phyloP scores from a whole-genome alignment of 2,329 filamentous ascomycete genomes.

The Beauveria australis region DNA sequence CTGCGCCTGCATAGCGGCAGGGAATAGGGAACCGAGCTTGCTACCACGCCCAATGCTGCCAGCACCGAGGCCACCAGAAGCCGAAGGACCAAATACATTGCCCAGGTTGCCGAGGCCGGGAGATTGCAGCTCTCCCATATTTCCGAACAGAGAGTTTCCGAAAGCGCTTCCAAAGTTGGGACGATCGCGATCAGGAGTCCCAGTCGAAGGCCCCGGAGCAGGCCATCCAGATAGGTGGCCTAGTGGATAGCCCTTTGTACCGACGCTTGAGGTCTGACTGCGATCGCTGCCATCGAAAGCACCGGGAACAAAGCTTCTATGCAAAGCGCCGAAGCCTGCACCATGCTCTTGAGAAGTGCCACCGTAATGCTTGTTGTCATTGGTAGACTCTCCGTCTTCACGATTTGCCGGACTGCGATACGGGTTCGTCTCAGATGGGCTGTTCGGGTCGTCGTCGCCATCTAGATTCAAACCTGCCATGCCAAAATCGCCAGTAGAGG shows the following conservation, averaged over 20 bases:
- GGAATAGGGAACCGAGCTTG: slow-evolving; percentile 83
- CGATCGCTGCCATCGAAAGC: slow-evolving; percentile 70
- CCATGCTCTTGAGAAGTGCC: slow-evolving; percentile 29
- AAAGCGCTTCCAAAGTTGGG: slow-evolving; percentile 51
- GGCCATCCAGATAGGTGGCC: slow-evolving; percentile 57
- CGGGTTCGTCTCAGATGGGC: slow-evolving; percentile 91
- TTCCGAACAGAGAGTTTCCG: slow-evolving; percentile 72
- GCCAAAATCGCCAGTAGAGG: slow-evolving; percentile 49
- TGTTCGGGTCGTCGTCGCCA: slow-evolving; percentile 61
- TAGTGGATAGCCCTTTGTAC: slow-evolving; percentile 65
- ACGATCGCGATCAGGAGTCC: slow-evolving; percentile 60
- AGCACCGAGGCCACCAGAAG: slow-evolving; percentile 44
- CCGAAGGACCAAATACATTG: slow-evolving; percentile 59
- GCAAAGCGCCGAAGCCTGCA: slow-evolving; percentile 45
- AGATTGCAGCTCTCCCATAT: slow-evolving; percentile 70
- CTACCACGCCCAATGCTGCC: slow-evolving; percentile 67
- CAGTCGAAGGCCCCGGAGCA: slow-evolving; percentile 47
- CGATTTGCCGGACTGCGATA: slow-evolving; percentile 81
- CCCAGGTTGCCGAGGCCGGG: slow-evolving; percentile 60
- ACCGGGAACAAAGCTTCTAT: slow-evolving; percentile 41
- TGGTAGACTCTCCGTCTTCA: slow-evolving; percentile 48
- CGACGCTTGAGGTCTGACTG: slow-evolving; percentile 85
- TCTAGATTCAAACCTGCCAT: slow-evolving; percentile 54
- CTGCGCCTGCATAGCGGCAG: slow-evolving; percentile 80
- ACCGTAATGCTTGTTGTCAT: slow-evolving; percentile 39